phyloP scores from a whole-genome alignment of 2,329 filamentous ascomycete species.

The Albifimbria verrucaria region DNA sequence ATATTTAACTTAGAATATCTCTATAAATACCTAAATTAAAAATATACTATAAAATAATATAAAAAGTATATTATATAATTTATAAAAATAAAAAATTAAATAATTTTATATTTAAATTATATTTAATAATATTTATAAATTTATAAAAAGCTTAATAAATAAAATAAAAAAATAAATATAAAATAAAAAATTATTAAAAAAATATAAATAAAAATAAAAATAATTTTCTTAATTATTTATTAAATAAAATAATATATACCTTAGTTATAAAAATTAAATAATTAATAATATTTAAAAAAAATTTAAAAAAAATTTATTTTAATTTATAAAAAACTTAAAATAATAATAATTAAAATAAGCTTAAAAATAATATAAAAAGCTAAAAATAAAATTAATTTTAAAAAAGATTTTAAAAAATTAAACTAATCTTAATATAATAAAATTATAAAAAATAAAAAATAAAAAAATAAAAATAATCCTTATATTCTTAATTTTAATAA shows the following conservation, averaged over 20 bases:
- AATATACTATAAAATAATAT: background rate
- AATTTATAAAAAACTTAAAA: background rate
- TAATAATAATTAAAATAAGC: background rate
- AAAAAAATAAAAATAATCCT: background rate
- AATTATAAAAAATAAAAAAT: background rate
- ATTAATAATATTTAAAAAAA: background rate
- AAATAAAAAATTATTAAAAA: background rate
- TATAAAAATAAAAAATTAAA: background rate
- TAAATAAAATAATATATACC: background rate
- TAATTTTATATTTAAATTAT: background rate
- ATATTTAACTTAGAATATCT: background rate
- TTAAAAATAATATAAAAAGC: no score
- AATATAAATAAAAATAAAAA: background rate
- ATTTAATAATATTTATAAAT: background rate
- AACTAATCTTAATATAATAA: background rate
- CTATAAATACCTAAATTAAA: background rate
- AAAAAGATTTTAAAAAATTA: background rate
- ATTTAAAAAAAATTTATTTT: background rate
- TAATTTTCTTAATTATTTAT: background rate
- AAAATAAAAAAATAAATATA: background rate
- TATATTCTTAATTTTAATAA: background rate
- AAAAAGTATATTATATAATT: background rate
- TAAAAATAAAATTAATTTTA: background rate
- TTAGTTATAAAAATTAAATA: background rate
- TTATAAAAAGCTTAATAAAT: no score